Evolutionary conservation across 2,329 filamentous ascomycete species (phyloP).

Genomic region (Cladophialophora bantiana): DNA sequence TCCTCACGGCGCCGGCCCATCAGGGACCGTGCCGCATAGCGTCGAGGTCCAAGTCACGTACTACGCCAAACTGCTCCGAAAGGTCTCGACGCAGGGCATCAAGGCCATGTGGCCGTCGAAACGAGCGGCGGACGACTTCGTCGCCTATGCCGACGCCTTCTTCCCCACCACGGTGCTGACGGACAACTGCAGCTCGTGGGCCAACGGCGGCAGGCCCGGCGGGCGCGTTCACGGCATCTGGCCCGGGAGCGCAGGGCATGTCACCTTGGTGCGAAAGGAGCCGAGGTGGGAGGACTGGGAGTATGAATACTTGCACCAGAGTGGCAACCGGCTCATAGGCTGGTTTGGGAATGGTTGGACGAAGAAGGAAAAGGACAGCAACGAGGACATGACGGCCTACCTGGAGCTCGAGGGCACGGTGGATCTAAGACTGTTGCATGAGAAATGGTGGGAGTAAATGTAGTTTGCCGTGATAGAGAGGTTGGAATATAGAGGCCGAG

Average conservation of each 20-base stretch:
- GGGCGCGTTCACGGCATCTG: conserved; percentile 34
- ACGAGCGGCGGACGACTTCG: conserved; percentile 69
- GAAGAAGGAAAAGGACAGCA: conserved; percentile 28
- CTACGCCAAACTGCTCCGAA: conserved; percentile 71
- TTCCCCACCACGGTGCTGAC: conserved; percentile 59
- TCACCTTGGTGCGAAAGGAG: conserved; percentile 32
- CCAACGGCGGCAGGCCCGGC: conserved; percentile 34
- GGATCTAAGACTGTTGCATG: conserved; percentile 34
- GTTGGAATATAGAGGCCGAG: not conserved
- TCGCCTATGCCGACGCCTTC: conserved; percentile 65
- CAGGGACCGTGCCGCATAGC: conserved; percentile 71
- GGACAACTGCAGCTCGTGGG: conserved; percentile 37
- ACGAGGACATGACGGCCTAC: conserved; percentile 34
- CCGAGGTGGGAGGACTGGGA: conserved; percentile 39
- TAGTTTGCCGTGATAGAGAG: not conserved
- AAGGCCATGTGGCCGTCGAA: conserved; percentile 64
- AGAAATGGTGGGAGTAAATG: conserved; percentile 33
- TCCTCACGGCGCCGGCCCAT: conserved; percentile 58
- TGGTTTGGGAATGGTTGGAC: conserved; percentile 38
- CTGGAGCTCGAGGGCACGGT: conserved; percentile 26
- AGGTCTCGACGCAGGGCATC: conserved; percentile 71
- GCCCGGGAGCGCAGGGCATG: conserved; percentile 37
- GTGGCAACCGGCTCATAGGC: conserved; percentile 26
- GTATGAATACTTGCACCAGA: conserved; percentile 31
- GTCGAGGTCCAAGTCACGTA: conserved; percentile 72